Base-by-base conservation (phyloP, 345 rosid species). In the Sisymbrium irio region DNA sequence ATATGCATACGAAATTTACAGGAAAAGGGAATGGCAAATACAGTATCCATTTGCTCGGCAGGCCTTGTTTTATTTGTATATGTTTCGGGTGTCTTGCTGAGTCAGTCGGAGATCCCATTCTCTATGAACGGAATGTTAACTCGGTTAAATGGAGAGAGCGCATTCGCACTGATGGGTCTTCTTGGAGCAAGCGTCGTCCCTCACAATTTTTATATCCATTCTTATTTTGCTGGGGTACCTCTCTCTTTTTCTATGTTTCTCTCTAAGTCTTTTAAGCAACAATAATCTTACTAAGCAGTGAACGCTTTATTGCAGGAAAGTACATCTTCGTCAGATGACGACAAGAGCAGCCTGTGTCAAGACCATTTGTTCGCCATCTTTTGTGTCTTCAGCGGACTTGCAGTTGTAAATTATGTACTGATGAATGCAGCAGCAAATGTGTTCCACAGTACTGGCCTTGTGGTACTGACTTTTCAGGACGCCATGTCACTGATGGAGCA, bases 141-240 rank as follows among this genome's bases (percentile, higher is more conserved):
- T 62, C 86, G 84, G 76, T 82, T 95, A 51, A 83, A 80, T 59
- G 95, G 85, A 76, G 99, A 90, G 69, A 89, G 89, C 73, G 80
- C 84, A 40, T 90, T 89, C 62, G 83, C 88, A 57, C 56, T 96
- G 74, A 96, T 92, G 96, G 85, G 97, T 86, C 97, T 96, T 70
- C 98, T 96, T 83, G 99, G 99, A 84, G 95, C 99, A 18, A 92
- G 80, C 81, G 83, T 96, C 46, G 83, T 85, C 88, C 99, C 99
- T 81, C 98, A 92, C 84, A 92, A 89, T 78, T 90, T 96, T 85
- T 96, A 90, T 77, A 87, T 96, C 63, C 97, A 96, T 86, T 96
- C 99, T 61, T 89, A 89, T 51, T 77, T 96, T 57, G 89, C 86
- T 56, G 84, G 75, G 97, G 99, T 90, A 84, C 35, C 73, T 71